These are phyloP conservation scores for Cymbidium sinense DNA, from an alignment of 106 monocot species.

Conservation along the genomic window DNA sequence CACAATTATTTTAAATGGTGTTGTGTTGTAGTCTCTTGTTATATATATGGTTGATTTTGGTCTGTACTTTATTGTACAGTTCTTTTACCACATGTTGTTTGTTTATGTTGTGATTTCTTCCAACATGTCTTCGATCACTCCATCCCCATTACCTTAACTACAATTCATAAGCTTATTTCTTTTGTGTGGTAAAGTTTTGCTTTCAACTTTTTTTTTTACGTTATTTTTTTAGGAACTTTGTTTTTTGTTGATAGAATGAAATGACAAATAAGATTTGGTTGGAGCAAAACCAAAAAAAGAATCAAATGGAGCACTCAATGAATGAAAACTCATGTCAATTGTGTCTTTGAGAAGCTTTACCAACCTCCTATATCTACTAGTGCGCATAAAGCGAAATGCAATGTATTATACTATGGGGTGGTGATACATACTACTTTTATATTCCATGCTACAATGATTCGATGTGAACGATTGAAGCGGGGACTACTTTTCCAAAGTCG, in stretches of 20 bases:
- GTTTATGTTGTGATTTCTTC: too few species aligned
- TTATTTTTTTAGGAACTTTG: neutral
- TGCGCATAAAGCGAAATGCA: constrained; percentile 96
- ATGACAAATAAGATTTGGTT: neutral
- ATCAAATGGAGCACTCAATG: constrained; percentile 87
- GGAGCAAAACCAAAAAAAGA: constrained; percentile 95
- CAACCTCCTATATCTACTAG: constrained; percentile 94
- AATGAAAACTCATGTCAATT: constrained; percentile 95
- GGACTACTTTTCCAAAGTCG: constrained; percentile 41
- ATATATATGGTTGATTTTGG: too few species aligned
- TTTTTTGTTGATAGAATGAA: neutral
- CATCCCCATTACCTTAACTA: too few species aligned
- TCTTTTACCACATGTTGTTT: too few species aligned
- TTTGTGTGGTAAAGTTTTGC: too few species aligned
- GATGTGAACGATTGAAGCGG: constrained; percentile 82
- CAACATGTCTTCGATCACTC: too few species aligned
- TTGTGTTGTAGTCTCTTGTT: too few species aligned
- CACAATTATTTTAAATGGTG: too few species aligned
- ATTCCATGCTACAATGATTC: constrained; percentile 84
- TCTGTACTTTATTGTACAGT: too few species aligned
- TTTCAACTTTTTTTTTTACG: too few species aligned
- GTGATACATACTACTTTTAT: constrained; percentile 80
- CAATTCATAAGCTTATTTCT: too few species aligned
- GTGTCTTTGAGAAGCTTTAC: constrained; percentile 87
- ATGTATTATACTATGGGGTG: constrained; percentile 77